phyloP scores from a whole-genome alignment of 139 green algal genomes.

The Volvox reticuliferus region DNA sequence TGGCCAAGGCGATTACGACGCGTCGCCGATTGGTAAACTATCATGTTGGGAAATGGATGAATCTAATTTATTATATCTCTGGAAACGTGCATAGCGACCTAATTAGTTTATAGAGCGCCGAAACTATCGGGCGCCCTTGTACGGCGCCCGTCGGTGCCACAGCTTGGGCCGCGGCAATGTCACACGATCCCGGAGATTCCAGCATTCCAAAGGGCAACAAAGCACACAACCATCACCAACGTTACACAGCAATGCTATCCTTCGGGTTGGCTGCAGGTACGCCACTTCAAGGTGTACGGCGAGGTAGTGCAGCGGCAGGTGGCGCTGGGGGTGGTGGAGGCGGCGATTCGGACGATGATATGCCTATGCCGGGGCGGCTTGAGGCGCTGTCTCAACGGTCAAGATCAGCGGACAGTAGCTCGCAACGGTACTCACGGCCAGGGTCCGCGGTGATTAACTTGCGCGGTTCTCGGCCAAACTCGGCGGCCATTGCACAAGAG shows the following conservation, averaged over 20 bases:
- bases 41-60: no score
- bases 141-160: no score
- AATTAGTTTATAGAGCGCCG: no score
- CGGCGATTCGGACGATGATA: slow-evolving; percentile 46
- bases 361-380: slow-evolving; percentile 54
- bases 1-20: slow-evolving; percentile 4
- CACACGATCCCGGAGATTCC: no score
- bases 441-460: slow-evolving; percentile 60
- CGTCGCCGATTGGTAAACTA: background rate
- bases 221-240: no score
- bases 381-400: slow-evolving; percentile 48
- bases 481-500: slow-evolving; percentile 66
- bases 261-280: background rate
- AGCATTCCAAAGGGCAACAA: no score
- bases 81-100: no score
- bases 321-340: background rate
- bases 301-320: background rate
- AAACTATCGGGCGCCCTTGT: no score
- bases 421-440: slow-evolving; percentile 47
- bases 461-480: slow-evolving; percentile 71
- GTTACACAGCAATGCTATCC: background rate
- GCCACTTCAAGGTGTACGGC: background rate
- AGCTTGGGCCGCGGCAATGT: no score
- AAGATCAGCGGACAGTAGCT: slow-evolving; percentile 20
- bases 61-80: no score